phyloP scores from a whole-genome alignment of 2,329 filamentous ascomycete genomes.

The Venturiaceae sp. region DNA sequence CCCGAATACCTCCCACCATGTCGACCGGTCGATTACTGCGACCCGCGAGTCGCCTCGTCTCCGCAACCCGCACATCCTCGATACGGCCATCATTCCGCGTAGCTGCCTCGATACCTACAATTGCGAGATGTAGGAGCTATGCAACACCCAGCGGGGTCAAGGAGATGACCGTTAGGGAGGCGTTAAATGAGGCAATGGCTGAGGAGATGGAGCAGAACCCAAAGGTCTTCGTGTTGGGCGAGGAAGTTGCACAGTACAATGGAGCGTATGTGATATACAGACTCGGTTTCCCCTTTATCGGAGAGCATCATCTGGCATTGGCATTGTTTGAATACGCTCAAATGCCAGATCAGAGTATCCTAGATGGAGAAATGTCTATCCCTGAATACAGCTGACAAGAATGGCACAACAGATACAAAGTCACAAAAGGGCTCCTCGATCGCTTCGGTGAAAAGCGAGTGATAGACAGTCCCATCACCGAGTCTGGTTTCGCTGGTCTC shows the following conservation, averaged over 20 bases:
- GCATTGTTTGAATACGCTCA: neutral
- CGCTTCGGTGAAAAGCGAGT: constrained; percentile 95
- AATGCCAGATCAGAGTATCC: neutral
- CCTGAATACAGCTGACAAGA: constrained; percentile 25
- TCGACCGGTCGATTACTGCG: constrained; percentile 52
- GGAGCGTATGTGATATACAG: constrained; percentile 56
- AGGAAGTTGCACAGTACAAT: constrained; percentile 99
- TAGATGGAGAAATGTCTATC: neutral
- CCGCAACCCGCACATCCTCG: constrained; percentile 42
- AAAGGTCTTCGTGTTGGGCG: constrained; percentile 92
- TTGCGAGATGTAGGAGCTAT: constrained; percentile 43
- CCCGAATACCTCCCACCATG: constrained; percentile 29
- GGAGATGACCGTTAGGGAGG: constrained; percentile 95
- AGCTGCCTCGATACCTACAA: constrained; percentile 35
- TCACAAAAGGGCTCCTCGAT: constrained; percentile 94
- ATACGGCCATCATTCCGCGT: constrained; percentile 43
- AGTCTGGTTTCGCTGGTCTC: constrained; percentile 89
- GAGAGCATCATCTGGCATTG: neutral
- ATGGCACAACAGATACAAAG: constrained; percentile 64
- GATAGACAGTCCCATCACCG: constrained; percentile 97
- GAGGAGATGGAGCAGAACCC: constrained; percentile 92
- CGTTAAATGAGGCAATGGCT: constrained; percentile 92
- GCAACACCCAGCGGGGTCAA: constrained; percentile 56
- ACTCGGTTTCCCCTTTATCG: constrained; percentile 10
- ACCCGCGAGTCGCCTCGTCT: constrained; percentile 53